Base-by-base conservation (phyloP, 345 rosid genomes). In the Pugionium cornutum region DNA sequence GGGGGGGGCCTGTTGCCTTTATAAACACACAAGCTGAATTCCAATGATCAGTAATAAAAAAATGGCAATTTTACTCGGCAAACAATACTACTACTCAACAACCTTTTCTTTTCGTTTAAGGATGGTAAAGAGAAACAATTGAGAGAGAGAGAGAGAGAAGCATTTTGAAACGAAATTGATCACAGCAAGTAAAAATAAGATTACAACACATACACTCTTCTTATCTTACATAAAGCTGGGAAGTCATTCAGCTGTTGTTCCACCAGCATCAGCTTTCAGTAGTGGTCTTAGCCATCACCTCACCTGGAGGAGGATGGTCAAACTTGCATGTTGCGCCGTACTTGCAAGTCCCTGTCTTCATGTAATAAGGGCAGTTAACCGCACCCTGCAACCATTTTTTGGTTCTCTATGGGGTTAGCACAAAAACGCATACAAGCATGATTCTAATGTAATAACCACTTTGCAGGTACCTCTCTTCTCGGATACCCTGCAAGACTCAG, bases 261-360 rank as follows among this genome's bases (percentile, higher is more conserved):
- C 83, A 30, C 39, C 74, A 61, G 45, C 37, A 40, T 75, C 77
- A 27, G 78, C 80, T 63, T 40, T 8, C 81, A 29, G 76, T 62
- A 56, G 79, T 47, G 46, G 76, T 77, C 62, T 69, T 76, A 34
- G 80, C 84, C 82, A 87, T 80, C 37, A 84, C 96, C 79, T 92
- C 98, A 62, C 84, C 96, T 1, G 98, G 98, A 37, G 97, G 88
- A 29, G 98, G 98, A 78, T 92, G 98, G 73, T 92, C 98, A 70
- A 89, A 92, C 81, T 78, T 89, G 76, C 98, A 92, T 1, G 84
- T 73, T 48, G 82, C 86, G 34, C 95, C 96, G 53, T 76, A 87
- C 73, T 84, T 92, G 89, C 98, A 89, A 4, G 88, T 75, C 45
- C 97, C 94, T 39, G 97, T 92, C 81, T 84, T 89, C 98, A 92